phyloP scores from a whole-genome alignment of 208 protist species.

The Trypanosoma lewisi region DNA sequence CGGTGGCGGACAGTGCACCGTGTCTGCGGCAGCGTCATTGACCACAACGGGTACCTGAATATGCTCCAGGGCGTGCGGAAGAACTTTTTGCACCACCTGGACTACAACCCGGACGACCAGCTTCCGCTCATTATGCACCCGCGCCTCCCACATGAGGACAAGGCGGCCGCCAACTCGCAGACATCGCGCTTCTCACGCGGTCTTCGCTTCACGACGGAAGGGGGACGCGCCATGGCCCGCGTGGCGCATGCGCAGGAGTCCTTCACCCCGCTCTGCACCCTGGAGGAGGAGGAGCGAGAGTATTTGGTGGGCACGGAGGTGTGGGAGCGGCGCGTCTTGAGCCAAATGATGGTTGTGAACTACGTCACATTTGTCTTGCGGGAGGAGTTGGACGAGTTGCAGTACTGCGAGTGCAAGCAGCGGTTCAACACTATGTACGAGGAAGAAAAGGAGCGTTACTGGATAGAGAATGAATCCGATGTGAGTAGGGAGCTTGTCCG shows the following conservation, averaged over 20 bases:
- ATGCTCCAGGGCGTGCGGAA: slow-evolving; percentile 54
- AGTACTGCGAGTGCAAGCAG: slow-evolving; percentile 34
- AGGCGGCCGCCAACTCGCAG: not conserved
- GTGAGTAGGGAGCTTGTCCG: slow-evolving; percentile 27
- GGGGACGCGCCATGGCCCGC: slow-evolving; percentile 1
- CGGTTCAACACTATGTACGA: slow-evolving; percentile 34
- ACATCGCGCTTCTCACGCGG: slow-evolving; percentile 14
- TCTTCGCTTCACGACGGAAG: slow-evolving; percentile 3
- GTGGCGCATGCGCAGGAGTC: slow-evolving; percentile 23
- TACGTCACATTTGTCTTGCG: slow-evolving; percentile 79
- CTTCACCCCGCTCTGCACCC: slow-evolving; percentile 25
- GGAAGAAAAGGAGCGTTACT: slow-evolving; percentile 62
- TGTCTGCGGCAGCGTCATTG: slow-evolving; percentile 29
- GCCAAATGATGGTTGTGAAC: slow-evolving; percentile 74
- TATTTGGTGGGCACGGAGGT: slow-evolving; percentile 47
- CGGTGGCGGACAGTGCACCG: slow-evolving; percentile 20
- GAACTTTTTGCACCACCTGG: slow-evolving; percentile 35
- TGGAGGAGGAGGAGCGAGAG: slow-evolving; percentile 51
- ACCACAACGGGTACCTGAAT: slow-evolving; percentile 37
- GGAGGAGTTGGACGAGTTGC: slow-evolving; percentile 63
- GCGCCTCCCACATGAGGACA: slow-evolving; percentile 13
- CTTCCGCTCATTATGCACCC: slow-evolving; percentile 49
- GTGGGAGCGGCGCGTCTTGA: slow-evolving; percentile 56
- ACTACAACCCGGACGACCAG: slow-evolving; percentile 14
- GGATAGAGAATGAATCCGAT: slow-evolving; percentile 45